Percentiles rank a stretch among this genome's conserved stretches.
These are phyloP conservation scores for Gossypium aridum DNA, from an alignment of 441 rosid species.

Conservation along the genomic window DNA sequence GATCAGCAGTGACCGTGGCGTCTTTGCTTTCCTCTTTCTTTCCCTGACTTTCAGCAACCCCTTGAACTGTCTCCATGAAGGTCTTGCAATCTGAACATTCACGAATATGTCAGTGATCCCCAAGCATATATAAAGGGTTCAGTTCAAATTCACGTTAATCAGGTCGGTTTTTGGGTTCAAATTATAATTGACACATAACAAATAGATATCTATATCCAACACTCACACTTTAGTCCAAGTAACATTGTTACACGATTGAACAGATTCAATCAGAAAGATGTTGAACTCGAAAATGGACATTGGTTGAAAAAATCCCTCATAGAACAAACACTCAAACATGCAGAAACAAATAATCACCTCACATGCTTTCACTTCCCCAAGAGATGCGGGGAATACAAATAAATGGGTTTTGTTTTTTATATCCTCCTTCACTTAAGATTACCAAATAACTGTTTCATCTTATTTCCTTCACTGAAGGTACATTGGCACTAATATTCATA, in stretches of 20 bases:
- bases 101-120: neutral
- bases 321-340: neutral
- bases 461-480: too few relatives aligned
- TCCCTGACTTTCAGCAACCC: conserved; percentile 42
- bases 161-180: too few relatives aligned
- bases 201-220: neutral
- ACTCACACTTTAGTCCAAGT: neutral
- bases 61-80: conserved; percentile 52
- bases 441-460: too few relatives aligned
- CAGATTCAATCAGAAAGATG: neutral
- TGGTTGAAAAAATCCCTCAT: neutral
- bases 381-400: neutral
- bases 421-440: too few relatives aligned
- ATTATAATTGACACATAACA: neutral
- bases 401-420: neutral
- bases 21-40: conserved; percentile 43
- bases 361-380: neutral
- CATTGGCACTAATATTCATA: too few relatives aligned
- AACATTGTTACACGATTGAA: neutral
- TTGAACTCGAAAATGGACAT: neutral
- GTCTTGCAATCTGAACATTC: conserved; percentile 41
- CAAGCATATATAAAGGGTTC: neutral
- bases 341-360: too few relatives aligned
- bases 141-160: neutral
- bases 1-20: conserved; percentile 45